These are phyloP conservation scores for Penicillium paneum DNA, from an alignment of 2,329 filamentous ascomycete genomes.

Conservation along the genomic window DNA sequence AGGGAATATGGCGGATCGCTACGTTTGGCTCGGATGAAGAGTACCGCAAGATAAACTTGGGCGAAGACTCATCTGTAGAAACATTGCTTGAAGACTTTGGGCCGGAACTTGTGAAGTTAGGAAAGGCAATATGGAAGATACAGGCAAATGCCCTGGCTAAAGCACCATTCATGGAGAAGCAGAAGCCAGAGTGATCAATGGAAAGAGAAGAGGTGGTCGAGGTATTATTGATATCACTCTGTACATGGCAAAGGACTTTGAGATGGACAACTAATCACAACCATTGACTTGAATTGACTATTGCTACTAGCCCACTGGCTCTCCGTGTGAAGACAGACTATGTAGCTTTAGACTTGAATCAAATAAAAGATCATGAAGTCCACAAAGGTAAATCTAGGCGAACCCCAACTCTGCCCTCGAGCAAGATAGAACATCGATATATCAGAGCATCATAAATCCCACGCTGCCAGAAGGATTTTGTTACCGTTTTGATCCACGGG, in stretches of 20 bases:
- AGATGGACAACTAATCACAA: background rate
- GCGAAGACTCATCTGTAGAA: conserved; percentile 17
- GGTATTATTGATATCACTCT: background rate
- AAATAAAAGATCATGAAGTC: background rate
- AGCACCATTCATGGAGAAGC: background rate
- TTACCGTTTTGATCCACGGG: background rate
- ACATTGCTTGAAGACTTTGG: conserved; percentile 40
- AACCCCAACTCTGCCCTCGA: background rate
- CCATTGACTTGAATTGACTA: background rate
- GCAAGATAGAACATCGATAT: background rate
- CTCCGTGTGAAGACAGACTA: background rate
- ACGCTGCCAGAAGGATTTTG: background rate
- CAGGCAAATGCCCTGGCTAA: background rate
- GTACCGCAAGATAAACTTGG: background rate
- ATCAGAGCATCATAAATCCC: background rate
- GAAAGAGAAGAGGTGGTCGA: background rate
- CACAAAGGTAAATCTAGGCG: background rate
- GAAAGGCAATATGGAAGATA: conserved; percentile 33
- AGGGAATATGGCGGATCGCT: conserved; percentile 29
- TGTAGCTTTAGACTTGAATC: background rate
- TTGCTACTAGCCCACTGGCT: background rate
- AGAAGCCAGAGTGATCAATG: background rate
- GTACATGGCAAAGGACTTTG: background rate
- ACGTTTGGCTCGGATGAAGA: conserved; percentile 31
- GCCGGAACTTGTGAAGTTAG: conserved; percentile 29